Percentiles rank a stretch among this genome's conserved stretches.
These are phyloP conservation scores for Botrytis paeoniae DNA, from an alignment of 2,329 filamentous ascomycete species.

Conservation along the genomic window DNA sequence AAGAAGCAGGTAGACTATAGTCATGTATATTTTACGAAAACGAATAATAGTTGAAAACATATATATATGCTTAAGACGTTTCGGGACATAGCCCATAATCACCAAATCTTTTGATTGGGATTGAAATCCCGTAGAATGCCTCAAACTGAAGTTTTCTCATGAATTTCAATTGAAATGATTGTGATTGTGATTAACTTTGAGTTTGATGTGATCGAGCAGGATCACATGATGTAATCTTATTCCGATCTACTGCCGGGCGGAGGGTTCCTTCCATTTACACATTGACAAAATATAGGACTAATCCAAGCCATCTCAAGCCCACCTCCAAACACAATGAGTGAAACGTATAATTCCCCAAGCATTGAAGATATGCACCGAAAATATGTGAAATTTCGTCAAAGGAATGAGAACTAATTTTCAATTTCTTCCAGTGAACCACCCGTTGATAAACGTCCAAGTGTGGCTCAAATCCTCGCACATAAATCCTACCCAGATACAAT, in stretches of 20 bases:
- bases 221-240: not conserved
- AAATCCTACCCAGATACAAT: constrained; percentile 64
- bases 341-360: not conserved
- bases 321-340: not conserved
- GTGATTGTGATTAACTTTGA: not conserved
- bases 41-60: not conserved
- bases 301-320: not conserved
- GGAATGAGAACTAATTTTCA: not conserved
- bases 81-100: not conserved
- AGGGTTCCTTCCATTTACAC: not conserved
- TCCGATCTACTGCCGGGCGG: not conserved
- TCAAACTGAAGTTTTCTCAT: not conserved
- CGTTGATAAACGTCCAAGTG: constrained; percentile 39
- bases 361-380: not conserved
- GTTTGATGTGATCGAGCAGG: not conserved
- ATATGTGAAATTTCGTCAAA: not conserved
- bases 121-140: not conserved
- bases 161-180: not conserved
- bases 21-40: not conserved
- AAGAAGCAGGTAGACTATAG: not conserved
- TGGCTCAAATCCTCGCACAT: constrained; percentile 59
- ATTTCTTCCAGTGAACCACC: constrained; percentile 11
- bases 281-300: not conserved
- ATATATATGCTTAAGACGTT: not conserved
- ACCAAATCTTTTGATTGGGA: not conserved